Conservation (phyloP, 805 yeast genomes). For the Cyberlindnera lachancei region DNA sequence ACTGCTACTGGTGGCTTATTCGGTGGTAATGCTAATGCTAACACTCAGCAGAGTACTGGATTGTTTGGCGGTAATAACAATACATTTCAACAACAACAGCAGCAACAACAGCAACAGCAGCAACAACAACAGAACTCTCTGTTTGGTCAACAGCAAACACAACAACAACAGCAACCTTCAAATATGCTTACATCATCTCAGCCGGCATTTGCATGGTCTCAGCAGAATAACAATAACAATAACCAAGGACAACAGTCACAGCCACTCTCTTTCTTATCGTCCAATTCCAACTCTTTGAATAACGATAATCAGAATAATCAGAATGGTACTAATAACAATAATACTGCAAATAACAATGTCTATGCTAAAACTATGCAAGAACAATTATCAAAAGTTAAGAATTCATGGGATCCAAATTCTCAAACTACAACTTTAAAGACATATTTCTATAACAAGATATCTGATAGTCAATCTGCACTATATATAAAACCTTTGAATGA, state of each 20-base stretch:
- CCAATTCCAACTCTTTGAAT: too few relatives aligned
- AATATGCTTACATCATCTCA: constrained; percentile 19
- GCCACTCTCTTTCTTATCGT: too few relatives aligned
- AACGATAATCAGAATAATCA: too few relatives aligned
- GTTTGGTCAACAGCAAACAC: constrained; percentile 13
- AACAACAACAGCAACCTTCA: constrained; percentile 12
- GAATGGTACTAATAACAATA: too few relatives aligned
- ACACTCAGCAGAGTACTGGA: constrained; percentile 16
- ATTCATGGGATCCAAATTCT: constrained; percentile 90
- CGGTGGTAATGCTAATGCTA: constrained; percentile 23
- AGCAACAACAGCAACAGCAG: constrained; percentile 8
- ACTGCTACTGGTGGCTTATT: constrained; percentile 23
- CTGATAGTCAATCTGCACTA: constrained; percentile 56
- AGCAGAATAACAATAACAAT: constrained; percentile 13
- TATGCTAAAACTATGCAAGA: constrained; percentile 78
- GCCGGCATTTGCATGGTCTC: constrained; percentile 20
- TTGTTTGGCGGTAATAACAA: constrained; percentile 21
- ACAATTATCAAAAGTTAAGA: constrained; percentile 72
- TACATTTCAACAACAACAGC: constrained; percentile 11
- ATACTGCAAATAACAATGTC: constrained; percentile 20
- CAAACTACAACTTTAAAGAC: constrained; percentile 70
- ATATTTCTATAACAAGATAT: constrained; percentile 80
- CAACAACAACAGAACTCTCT: constrained; percentile 3
- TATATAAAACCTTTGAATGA: constrained; percentile 76
- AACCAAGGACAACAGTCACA: constrained; percentile 23